Evolutionary conservation across 2,329 filamentous ascomycete genomes (phyloP), one percentile per base, ranked within the genome.

Genomic region (Triangularia setosa): DNA sequence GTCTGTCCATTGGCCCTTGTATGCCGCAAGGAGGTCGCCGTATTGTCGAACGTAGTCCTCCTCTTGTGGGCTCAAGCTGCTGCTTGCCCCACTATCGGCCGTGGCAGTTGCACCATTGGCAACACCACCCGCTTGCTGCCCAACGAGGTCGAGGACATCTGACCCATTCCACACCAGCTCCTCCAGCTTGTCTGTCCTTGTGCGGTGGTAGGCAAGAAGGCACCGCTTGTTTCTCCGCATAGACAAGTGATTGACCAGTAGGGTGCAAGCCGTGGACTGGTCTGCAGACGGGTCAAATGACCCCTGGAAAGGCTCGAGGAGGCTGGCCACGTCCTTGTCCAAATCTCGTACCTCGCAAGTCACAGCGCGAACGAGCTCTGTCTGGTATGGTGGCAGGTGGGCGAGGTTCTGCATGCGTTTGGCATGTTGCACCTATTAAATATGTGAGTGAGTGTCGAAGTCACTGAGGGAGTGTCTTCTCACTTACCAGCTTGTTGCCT

Each of bases 1-100:
- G 75, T 99, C 95, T 21, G 94, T 98, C 94, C 94, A 99, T 73
- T 97, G 93, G 0, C 95, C 95, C 76, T 99, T 99, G 78, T 96
- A 97, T 1, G 93, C 92, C n/a, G 94, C 92, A 62, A 99, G 80
- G 69, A 99, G 81, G 73, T 99, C 93, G 69, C 90, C 89, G 74
- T 97, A 99, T 73, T 93, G 90, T 65, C 94, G 85, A 64, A 97
- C 91, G 73, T 97, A 99, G 72, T 98, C 95, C 76, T 97, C 93
- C 76, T 99, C 95, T 75, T 98, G 94, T 0, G 95, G 93, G 72
- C 93, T 97, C 65, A 98, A 80, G 72, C 91, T 94, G 79, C 89
- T 94, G 65, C 87, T 87, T 23, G 79, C 80, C 27, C 78, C 80
- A 62, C 86, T 83, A 9, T 78, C 79, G 64, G 78, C 78, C 3